Percentiles rank a stretch among this genome's conserved stretches.
Conservation (phyloP, 1,284 basidiomycete genomes). For the Mrakiaceae sp. region DNA sequence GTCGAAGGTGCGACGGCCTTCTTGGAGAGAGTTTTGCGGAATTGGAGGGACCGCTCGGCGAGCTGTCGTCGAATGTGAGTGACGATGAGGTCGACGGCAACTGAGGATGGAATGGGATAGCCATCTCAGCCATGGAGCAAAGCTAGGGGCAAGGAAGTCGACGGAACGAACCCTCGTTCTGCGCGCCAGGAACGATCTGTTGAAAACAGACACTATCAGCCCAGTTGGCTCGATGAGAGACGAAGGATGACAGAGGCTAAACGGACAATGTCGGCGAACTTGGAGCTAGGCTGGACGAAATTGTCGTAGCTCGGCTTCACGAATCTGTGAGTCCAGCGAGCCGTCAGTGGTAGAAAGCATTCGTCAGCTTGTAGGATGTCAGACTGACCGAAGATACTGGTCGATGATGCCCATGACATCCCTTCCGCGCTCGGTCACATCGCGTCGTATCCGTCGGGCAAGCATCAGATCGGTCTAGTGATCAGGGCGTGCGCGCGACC, state of each 20-base stretch:
- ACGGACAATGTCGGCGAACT: slow-evolving; percentile 75
- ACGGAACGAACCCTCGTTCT: slow-evolving; percentile 50
- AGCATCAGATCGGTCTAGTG: slow-evolving; percentile 77
- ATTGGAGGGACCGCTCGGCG: slow-evolving; percentile 57
- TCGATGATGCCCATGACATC: slow-evolving; percentile 77
- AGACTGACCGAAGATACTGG: slow-evolving; percentile 46
- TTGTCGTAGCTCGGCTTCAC: slow-evolving; percentile 91
- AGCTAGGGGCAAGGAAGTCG: neutral
- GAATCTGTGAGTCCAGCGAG: slow-evolving; percentile 64
- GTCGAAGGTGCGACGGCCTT: slow-evolving; percentile 1
- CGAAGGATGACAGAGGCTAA: neutral
- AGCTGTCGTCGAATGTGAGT: slow-evolving; percentile 82
- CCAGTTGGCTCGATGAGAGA: neutral
- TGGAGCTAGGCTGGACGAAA: slow-evolving; percentile 80
- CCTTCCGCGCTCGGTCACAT: slow-evolving; percentile 76
- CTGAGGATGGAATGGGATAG: slow-evolving; percentile 2
- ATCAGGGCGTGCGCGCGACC: neutral
- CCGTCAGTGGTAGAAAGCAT: slow-evolving; percentile 18
- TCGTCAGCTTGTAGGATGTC: slow-evolving; percentile 3
- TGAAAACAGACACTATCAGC: neutral
- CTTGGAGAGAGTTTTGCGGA: slow-evolving; percentile 37
- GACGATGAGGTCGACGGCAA: slow-evolving; percentile 82
- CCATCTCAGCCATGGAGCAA: neutral
- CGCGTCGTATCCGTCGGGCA: slow-evolving; percentile 76
- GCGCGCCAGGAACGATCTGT: slow-evolving; percentile 80